These are phyloP conservation scores for Talaromyces pinophilus DNA, from an alignment of 2,329 filamentous ascomycete species.

Conservation along the genomic window DNA sequence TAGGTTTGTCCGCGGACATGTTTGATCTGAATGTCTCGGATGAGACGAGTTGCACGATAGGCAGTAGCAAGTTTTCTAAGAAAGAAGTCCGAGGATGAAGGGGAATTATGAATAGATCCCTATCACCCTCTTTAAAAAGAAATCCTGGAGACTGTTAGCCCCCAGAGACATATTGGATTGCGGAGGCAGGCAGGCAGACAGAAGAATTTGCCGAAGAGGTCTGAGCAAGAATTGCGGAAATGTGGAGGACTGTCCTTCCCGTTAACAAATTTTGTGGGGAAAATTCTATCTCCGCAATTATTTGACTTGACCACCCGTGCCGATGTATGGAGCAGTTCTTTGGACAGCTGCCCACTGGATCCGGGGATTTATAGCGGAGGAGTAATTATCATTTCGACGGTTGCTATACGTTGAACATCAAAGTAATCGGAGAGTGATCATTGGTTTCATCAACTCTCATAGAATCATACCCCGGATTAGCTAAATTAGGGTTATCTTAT, in stretches of 20 bases:
- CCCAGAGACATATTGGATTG: background rate
- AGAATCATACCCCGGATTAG: background rate
- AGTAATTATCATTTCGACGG: background rate
- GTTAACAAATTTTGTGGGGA: background rate
- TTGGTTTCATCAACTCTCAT: background rate
- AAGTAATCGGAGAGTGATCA: background rate
- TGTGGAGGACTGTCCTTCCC: background rate
- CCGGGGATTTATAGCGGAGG: background rate
- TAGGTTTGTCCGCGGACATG: background rate
- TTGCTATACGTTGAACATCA: background rate
- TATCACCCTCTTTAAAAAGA: background rate
- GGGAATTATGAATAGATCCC: background rate
- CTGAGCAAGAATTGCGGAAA: background rate
- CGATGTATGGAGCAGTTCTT: background rate
- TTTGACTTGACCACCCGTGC: background rate
- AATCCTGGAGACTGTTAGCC: background rate
- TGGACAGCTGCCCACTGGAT: background rate
- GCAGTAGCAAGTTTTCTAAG: background rate
- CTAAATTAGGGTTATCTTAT: background rate
- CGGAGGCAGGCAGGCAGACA: background rate
- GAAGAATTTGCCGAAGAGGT: background rate
- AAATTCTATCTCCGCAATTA: background rate
- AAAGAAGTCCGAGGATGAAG: background rate
- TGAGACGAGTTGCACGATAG: background rate
- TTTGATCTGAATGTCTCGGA: background rate